A percentile compares a stretch with the other conserved stretches of the same genome.
Conservation (phyloP, 495 filamentous ascomycete genomes). For the Penicillium longicatenatum region DNA sequence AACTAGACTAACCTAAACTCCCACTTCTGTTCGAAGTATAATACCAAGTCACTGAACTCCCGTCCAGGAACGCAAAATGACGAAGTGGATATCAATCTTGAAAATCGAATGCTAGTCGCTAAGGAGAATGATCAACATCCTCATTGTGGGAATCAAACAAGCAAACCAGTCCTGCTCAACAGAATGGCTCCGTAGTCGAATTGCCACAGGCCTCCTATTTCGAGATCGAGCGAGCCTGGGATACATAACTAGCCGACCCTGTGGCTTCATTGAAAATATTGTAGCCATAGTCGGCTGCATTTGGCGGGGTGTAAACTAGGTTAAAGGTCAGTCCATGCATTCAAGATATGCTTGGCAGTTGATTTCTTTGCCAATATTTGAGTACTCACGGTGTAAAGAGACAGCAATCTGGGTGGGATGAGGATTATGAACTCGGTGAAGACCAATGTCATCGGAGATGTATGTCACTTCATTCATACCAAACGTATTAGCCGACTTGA, state of each 20-base stretch:
- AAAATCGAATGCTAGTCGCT: slow-evolving; percentile 1
- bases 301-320: slow-evolving; percentile 40
- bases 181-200: not conserved
- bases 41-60: not conserved
- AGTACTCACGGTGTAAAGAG: slow-evolving; percentile 70
- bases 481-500: slow-evolving; percentile 34
- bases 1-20: not conserved
- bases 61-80: not conserved
- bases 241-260: slow-evolving; percentile 50
- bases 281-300: slow-evolving; percentile 77
- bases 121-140: slow-evolving; percentile 1
- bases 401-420: slow-evolving; percentile 69
- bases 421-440: slow-evolving; percentile 79
- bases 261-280: slow-evolving; percentile 70
- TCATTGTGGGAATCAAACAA: not conserved
- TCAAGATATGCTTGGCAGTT: too few relatives aligned
- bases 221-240: slow-evolving; percentile 25
- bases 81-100: slow-evolving; percentile 2
- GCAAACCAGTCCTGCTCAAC: not conserved
- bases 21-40: not conserved
- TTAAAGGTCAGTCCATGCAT: not conserved
- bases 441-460: slow-evolving; percentile 77
- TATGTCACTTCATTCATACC: slow-evolving; percentile 67
- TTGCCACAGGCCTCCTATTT: not conserved
- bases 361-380: too few relatives aligned